These are phyloP conservation scores for Elsinoe necatrix DNA, from an alignment of 2,329 filamentous ascomycete genomes.

Conservation along the genomic window DNA sequence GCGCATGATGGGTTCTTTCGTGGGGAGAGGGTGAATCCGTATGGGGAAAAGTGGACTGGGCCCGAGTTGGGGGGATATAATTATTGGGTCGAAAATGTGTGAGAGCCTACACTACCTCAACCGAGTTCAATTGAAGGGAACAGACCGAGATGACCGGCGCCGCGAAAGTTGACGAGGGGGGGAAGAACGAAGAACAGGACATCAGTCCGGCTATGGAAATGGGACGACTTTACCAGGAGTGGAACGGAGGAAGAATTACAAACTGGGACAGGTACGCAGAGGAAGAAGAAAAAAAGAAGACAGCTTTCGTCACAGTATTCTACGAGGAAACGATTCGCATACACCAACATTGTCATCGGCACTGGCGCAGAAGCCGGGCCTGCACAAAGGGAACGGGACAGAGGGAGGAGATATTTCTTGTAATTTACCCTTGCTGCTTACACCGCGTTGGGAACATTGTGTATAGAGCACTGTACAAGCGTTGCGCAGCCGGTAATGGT, in stretches of 20 bases:
- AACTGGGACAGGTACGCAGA: neutral
- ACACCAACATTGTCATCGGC: neutral
- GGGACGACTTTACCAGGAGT: too few species aligned
- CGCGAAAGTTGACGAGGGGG: too few species aligned
- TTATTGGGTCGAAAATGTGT: constrained; percentile 44
- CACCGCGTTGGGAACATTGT: neutral
- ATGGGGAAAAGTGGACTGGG: constrained; percentile 48
- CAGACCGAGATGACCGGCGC: too few species aligned
- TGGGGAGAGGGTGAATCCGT: constrained; percentile 42
- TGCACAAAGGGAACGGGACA: neutral
- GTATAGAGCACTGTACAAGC: neutral
- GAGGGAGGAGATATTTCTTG: neutral
- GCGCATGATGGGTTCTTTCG: constrained; percentile 49
- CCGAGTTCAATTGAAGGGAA: too few species aligned
- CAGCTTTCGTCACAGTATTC: neutral
- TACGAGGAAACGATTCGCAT: neutral
- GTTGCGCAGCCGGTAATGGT: neutral
- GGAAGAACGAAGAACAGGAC: too few species aligned
- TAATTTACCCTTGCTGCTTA: neutral
- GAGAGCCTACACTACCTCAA: constrained; percentile 18
- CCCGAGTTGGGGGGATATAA: constrained; percentile 42
- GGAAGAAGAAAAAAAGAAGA: neutral
- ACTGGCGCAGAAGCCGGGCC: neutral
- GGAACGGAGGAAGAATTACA: too few species aligned
- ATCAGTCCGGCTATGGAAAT: too few species aligned